Evolutionary conservation across 2,329 filamentous ascomycete species (phyloP), one percentile per base, ranked within the genome.

Genomic region (Chaetothyriales sp.): DNA sequence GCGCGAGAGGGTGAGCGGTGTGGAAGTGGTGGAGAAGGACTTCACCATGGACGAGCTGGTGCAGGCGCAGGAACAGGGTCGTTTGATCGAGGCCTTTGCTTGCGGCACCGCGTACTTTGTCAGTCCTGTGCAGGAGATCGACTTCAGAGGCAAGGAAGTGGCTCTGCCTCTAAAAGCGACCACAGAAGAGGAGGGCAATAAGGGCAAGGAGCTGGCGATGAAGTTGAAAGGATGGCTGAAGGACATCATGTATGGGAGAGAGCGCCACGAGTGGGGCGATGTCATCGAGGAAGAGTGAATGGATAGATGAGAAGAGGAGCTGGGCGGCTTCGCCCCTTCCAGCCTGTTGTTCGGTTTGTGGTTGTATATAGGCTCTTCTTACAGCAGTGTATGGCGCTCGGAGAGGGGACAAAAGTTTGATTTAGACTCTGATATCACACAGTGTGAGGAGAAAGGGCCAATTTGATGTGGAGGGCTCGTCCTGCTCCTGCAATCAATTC

Each of bases 11-110:
- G 48, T 49, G 26, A 82, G 86, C 54, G 73, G 93, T n/a, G 80
- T 92, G 1, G 83, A 89, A 59, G 75, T 94, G 42, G 81, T 90
- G 0, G 89, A 95, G 78, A 75, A 83, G 57, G 80, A 80, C 57
- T 92, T 90, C 68, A 87, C 80, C 19, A 94, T 95, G 64, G 70
- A 75, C 26, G 88, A 95, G 67, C 67, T 95, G 15, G 64, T 80
- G 25, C 77, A 83, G 63, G 87, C 88, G 1, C 71, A 79, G 22
- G 69, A 75, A 44, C 86, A 95, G 63, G 87, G 85, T 2, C 74
- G 88, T 2, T 66, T 95, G 44, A 65, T 95, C 8, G 89, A 95
- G 70, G 78, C 86, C 1, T 95, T 95, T 63, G 86, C 84, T 6
- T 80, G 84, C 32, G 89, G 90, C 18, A 95, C 89, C 55, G 89